These are phyloP conservation scores for Verticillium klebahnii DNA, from an alignment of 2,329 filamentous ascomycete species.

Conservation along the genomic window DNA sequence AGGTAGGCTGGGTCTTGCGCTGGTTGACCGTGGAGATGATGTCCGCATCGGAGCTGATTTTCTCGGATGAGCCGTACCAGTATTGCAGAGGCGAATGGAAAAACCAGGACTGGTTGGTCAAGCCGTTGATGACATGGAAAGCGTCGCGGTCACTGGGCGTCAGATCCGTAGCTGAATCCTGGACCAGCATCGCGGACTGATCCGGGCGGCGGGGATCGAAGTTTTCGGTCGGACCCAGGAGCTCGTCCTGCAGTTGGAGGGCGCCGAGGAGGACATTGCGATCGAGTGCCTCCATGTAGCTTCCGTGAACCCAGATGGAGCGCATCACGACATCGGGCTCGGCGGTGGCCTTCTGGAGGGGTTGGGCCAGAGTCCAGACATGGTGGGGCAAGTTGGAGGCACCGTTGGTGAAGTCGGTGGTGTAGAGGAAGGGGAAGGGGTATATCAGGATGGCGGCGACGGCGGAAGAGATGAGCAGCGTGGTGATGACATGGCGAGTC, in stretches of 20 bases:
- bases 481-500: slow-evolving; percentile 68
- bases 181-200: slow-evolving; percentile 17
- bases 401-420: slow-evolving; percentile 65
- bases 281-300: slow-evolving; percentile 72
- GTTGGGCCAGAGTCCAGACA: slow-evolving; percentile 74
- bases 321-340: slow-evolving; percentile 73
- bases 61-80: slow-evolving; percentile 63
- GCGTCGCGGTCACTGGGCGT: slow-evolving; percentile 44
- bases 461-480: slow-evolving; percentile 69
- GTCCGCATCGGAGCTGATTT: slow-evolving; percentile 55
- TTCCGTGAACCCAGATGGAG: slow-evolving; percentile 76
- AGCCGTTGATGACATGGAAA: slow-evolving; percentile 55
- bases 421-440: slow-evolving; percentile 71
- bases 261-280: slow-evolving; percentile 60
- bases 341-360: slow-evolving; percentile 46
- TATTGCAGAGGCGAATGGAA: slow-evolving; percentile 81
- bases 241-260: slow-evolving; percentile 63
- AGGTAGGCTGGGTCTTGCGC: slow-evolving; percentile 55
- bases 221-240: slow-evolving; percentile 57
- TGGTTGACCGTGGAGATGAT: slow-evolving; percentile 67
- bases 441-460: slow-evolving; percentile 68
- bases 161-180: slow-evolving; percentile 27
- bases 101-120: slow-evolving; percentile 64
- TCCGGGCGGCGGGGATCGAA: slow-evolving; percentile 40
- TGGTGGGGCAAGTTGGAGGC: slow-evolving; percentile 70